Evolutionary conservation across 371 early-diverging fungal genomes (phyloP), one percentile per base, ranked within the genome.

Genomic region (Apophysomyces variabilis): DNA sequence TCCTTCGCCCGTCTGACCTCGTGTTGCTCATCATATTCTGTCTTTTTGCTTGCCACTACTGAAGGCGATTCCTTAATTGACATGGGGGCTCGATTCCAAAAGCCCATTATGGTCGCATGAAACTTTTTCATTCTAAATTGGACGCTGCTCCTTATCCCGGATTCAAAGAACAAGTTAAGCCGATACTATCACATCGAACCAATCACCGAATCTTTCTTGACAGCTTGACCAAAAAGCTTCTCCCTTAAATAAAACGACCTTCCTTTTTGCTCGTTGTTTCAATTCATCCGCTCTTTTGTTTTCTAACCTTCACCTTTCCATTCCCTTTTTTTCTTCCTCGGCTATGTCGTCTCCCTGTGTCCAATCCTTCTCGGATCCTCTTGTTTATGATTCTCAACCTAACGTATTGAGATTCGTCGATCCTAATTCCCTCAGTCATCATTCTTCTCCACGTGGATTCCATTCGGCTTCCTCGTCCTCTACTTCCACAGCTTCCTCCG

Each of bases 261-360:
- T 67, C 44, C 43, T 16, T 26, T 62, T 62, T 44, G n/a, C 11
- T 67, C 45, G 46, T 38, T 59, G 36, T 45, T 62, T 62, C 43
- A 59, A 58, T 63, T 18, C 63, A 71, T 61, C 43, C 54, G 50
- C 60, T 61, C 58, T 65, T 65, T 50, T 50, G 56, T 43, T 26
- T 57, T 46, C 41, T 63, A 57, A 64, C 57, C 32, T 58, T 60
- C 35, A 60, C 44, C 44, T 57, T 32, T 63, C 59, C 38, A 64
- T 46, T 65, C 60, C 57, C 54, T 56, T 64, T 46, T 57, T 39
- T 37, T 56, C 44, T 46, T 57, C 39, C 32, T 39, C 39, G 18
- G 65, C 11, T 38, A 75, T 75, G 72, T 63, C 76, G 45, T 70
- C 68, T 65, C 67, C 72, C 37, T 71, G 69, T 62, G 54, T 67